Conservation (phyloP, 805 yeast genomes). For the Wickerhamiella dianesei region DNA sequence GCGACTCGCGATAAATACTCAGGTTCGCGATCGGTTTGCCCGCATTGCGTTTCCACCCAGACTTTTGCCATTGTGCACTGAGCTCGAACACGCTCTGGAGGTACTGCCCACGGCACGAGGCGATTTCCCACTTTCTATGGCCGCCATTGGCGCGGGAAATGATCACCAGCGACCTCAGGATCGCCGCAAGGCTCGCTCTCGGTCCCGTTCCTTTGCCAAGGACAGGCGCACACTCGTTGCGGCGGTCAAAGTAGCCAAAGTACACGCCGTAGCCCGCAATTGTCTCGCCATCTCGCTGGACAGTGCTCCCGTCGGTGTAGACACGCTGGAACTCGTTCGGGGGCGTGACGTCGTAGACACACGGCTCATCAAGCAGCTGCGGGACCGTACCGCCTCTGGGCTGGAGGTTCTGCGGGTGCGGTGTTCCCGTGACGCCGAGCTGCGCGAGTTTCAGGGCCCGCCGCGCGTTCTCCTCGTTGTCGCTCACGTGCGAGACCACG, state of each 20-base stretch:
- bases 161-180: slow-evolving; percentile 6
- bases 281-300: slow-evolving; percentile 1
- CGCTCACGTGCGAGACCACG: neutral
- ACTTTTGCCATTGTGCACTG: slow-evolving; percentile 1
- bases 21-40: slow-evolving; percentile 8
- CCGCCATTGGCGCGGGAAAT: slow-evolving; percentile 3
- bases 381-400: neutral
- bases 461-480: neutral
- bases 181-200: slow-evolving; percentile 8
- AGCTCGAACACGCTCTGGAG: slow-evolving; percentile 7
- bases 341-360: neutral
- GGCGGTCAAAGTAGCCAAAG: slow-evolving; percentile 9
- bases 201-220: slow-evolving; percentile 10
- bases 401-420: neutral
- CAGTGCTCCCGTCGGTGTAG: slow-evolving; percentile 9
- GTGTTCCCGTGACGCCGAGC: neutral
- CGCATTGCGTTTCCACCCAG: slow-evolving; percentile 8
- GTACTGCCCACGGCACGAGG: slow-evolving; percentile 9
- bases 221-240: slow-evolving; percentile 10
- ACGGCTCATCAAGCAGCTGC: neutral
- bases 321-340: slow-evolving; percentile 2
- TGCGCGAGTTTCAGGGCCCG: slow-evolving; percentile 2
- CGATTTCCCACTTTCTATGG: slow-evolving; percentile 8
- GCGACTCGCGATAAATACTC: slow-evolving; percentile 9
- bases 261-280: slow-evolving; percentile 11